Evolutionary conservation across 2,329 filamentous ascomycete species (phyloP), one percentile per base, ranked within the genome.

Genomic region (Aspergillus cejpii): DNA sequence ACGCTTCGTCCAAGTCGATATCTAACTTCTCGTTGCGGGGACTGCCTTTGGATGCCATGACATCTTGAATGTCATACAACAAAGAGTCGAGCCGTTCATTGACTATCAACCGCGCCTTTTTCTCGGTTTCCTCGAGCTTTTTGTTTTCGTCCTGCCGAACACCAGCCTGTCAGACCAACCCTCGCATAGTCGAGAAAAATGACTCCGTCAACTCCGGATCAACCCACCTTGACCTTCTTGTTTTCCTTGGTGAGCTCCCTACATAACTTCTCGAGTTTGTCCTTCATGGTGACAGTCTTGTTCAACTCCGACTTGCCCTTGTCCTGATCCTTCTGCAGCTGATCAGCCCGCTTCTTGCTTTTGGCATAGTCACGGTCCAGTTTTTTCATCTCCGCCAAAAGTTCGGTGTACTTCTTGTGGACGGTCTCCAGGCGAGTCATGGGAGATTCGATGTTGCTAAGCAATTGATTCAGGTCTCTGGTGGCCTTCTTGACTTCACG

Each of bases 251-350:
- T 92, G 44, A 98, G 77, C 67, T 98, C 92, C 45, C 92, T 78
- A 59, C 90, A 96, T 24, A 98, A 75, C 65, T 97, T 98, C 69
- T 98, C 92, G 37, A 98, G 74, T 70, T 97, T 97, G 66, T 97
- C 90, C 67, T 94, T 96, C 63, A 97, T 80, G 1, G 84, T 85
- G 15, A 86, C 83, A 17, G 90, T 91, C 70, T 95, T 95, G 70
- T 82, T 91, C 44, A 95, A 75, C 65, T 98, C 92, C 37, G 84
- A 85, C 57, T 89, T 82, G 45, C 85, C 85, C 55, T 87, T 83
- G 64, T 98, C 92, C 66, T 94, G 94, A 60, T 98, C 92, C 66
- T 97, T 98, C 67, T 98, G 92, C 44, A 98, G 70, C 60, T 88
- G 85, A 64, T 98, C 92, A 20, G 87, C 87, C 19, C 89, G 84